Conservation (phyloP, 305 asterid genomes). For the Andrographis paniculata region DNA sequence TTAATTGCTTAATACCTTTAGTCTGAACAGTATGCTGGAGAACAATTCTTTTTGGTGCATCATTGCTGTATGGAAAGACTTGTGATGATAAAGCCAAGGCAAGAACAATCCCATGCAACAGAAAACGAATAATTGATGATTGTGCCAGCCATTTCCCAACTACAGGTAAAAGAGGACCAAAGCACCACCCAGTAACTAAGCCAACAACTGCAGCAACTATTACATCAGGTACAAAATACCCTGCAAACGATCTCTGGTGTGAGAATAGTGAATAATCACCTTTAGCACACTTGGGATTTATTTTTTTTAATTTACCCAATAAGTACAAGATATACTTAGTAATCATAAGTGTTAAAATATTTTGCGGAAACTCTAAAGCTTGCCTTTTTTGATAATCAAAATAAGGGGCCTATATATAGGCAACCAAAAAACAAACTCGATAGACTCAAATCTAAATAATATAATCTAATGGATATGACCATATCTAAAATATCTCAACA, state of each 20-base stretch:
- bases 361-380: no score
- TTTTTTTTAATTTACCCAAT: conserved; percentile 6
- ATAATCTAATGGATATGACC: no score
- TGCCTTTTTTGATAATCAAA: no score
- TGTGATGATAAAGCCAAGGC: conserved; percentile 83
- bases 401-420: no score
- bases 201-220: conserved; percentile 79
- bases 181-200: conserved; percentile 80
- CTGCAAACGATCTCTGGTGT: conserved; percentile 42
- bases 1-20: conserved; percentile 41
- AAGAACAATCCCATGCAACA: conserved; percentile 67
- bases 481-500: no score
- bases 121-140: conserved; percentile 46
- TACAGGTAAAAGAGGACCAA: conserved; percentile 88
- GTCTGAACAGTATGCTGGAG: conserved; percentile 78
- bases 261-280: conserved; percentile 12
- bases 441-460: no score
- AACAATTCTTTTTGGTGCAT: conserved; percentile 91
- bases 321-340: conserved; percentile 5
- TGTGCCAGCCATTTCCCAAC: conserved; percentile 71
- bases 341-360: no score
- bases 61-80: conserved; percentile 89
- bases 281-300: conserved; percentile 5
- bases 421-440: no score
- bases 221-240: conserved; percentile 75